Base-by-base conservation (phyloP, 441 rosid genomes). In the Aleurites moluccanus region DNA sequence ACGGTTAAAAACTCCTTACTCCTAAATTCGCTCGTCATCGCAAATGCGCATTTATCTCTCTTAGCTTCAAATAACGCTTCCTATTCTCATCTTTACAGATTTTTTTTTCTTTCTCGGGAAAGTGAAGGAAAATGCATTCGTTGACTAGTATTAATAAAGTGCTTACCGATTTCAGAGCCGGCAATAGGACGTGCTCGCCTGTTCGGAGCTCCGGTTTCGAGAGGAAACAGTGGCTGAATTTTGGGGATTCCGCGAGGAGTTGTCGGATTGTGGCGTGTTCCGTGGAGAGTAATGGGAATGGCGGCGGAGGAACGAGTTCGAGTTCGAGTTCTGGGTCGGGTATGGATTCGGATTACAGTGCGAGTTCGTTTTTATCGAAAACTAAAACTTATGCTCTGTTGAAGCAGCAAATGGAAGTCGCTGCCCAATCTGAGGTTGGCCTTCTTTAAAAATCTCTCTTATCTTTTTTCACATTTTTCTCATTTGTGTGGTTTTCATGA, bases 371-470 rank as follows among this genome's bases (percentile, higher is more conserved):
- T 67, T 70, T 80, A 21, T 69, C 85, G 10, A 82, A 88, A 78
- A 85, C 83, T 57, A 89, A 86, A 79, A 83, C 88, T 59, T 88
- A 88, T 68, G 94, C 92, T 27, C 66, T 82, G 62, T 73, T 90
- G 74, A 88, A 85, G 85, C 92, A 88, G 74, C 88, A 84, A 71
- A 82, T 90, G 90, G 89, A 86, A 77, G 84, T 83, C 21, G 94
- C 94, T 28, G 91, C 94, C 59, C 86, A 87, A 82, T 82, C 90
- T 20, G 91, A 90, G 91, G 94, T 89, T 64, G 8, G 66, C 70
- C 18, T n/a, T n/a, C n/a, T n/a, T n/a, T n/a, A n/a, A n/a, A 15
- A 9, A 52, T 44, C 5, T 30, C 56, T 3, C 8, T 7, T 25
- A 8, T 44, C 4, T 73, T 38, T n/a, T 3, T 55, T 9, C 1